Evolutionary conservation across 2,329 filamentous ascomycete species (phyloP), one percentile per base, ranked within the genome.

Genomic region (Colletotrichum tabaci): DNA sequence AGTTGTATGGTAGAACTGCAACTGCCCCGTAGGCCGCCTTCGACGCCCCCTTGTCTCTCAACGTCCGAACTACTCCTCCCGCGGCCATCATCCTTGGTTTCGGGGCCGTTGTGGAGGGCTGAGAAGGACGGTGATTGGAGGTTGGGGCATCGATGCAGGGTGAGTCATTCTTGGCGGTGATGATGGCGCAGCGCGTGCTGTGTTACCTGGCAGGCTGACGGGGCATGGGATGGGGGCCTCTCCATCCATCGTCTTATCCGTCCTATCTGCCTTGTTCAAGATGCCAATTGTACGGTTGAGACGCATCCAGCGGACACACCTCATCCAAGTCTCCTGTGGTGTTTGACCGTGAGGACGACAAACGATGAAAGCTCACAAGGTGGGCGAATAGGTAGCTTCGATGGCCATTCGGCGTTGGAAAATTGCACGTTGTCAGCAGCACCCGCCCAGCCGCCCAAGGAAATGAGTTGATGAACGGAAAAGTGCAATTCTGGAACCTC

Each of bases 141-240:
- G 23, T 18, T 13, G 57, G 35, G 15, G 23, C 7, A 35, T 15
- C 15, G 50, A 58, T 52, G 56, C 35, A 26, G 23, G 62, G 57
- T 71, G 67, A 71, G 49, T 71, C 67, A 71, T 71, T 23, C 64
- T 71, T 71, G 67, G 67, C 57, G 42, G 50, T 61, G 56, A 61
- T 62, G 67, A 61, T 15, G 57, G 56, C 46, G 66, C 30, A 60
- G 66, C 63, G 63, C 55, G 49, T 58, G 63, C 38, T 63, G 23
- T 30, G 67, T 50, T 70, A 67, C 63, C 67, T 70, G 49, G 26
- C 35, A 67, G 67, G 67, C 67, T 30, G 23, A 66, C 62, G n/a
- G 30, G 63, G 23, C 23, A 57, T n/a, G 16, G 55, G 5, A 2
- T 9, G 53, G 30, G 30, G 30, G 30, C 6, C 30, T 30, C 30